A percentile compares a stretch with the other conserved stretches of the same genome.
phyloP scores from a whole-genome alignment of 768 basidiomycete genomes.

The Galerina marginata region DNA sequence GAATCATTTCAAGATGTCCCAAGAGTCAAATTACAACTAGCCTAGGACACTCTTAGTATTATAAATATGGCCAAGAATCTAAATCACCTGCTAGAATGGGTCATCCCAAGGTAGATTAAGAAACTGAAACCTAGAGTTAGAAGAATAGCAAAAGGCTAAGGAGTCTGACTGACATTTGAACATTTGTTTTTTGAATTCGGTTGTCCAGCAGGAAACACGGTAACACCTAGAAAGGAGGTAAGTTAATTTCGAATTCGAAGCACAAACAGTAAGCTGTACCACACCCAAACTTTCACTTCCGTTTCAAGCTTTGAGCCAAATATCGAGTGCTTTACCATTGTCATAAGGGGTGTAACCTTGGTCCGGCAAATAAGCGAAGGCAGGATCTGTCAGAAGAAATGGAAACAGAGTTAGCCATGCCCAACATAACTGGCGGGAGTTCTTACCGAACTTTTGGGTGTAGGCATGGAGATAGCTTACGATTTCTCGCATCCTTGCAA shows the following conservation, averaged over 20 bases:
- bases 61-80: slow-evolving; percentile 29
- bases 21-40: too few species aligned
- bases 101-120: slow-evolving; percentile 66
- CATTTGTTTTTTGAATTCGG: slow-evolving; percentile 71
- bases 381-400: slow-evolving; percentile 81
- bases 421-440: neutral
- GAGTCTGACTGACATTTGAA: slow-evolving; percentile 47
- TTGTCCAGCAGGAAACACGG: slow-evolving; percentile 67
- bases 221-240: slow-evolving; percentile 45
- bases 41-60: too few species aligned
- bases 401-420: neutral
- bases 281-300: slow-evolving; percentile 58
- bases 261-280: slow-evolving; percentile 38
- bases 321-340: slow-evolving; percentile 54
- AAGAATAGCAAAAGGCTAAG: neutral
- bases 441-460: slow-evolving; percentile 61
- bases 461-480: slow-evolving; percentile 64
- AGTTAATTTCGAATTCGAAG: neutral
- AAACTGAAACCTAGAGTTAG: slow-evolving; percentile 45
- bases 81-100: slow-evolving; percentile 60
- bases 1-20: too few species aligned
- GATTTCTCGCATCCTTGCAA: slow-evolving; percentile 67
- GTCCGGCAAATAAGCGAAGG: slow-evolving; percentile 57
- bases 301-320: slow-evolving; percentile 68
- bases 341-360: slow-evolving; percentile 58